phyloP scores from a whole-genome alignment of 768 basidiomycete genomes.

The Boletus subparvulus region DNA sequence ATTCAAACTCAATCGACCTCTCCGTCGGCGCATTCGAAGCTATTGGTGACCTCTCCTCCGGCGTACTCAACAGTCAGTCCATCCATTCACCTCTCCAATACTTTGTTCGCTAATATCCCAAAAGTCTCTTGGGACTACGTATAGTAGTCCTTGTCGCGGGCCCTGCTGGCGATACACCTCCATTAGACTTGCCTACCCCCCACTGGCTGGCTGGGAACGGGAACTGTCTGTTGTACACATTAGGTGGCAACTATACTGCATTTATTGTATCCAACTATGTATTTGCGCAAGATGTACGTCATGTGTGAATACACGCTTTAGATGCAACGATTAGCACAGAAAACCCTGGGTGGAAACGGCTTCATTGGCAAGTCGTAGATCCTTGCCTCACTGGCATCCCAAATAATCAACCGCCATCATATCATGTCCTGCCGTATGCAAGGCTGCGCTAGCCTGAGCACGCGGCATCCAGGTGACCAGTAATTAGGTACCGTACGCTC shows the following conservation, averaged over 20 bases:
- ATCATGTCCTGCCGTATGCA: conserved; percentile 90
- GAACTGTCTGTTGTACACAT: neutral
- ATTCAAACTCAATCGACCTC: conserved; percentile 68
- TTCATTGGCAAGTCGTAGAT: conserved; percentile 71
- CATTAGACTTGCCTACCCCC: conserved; percentile 3
- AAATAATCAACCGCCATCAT: conserved; percentile 1
- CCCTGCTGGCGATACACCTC: conserved; percentile 42
- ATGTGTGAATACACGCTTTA: neutral
- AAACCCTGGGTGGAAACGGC: conserved; percentile 94
- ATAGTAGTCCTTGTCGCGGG: conserved; percentile 21
- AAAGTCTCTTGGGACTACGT: conserved; percentile 33
- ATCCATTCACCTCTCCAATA: neutral
- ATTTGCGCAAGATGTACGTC: neutral
- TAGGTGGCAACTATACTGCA: neutral
- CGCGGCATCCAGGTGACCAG: conserved; percentile 86
- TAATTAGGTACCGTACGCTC: conserved; percentile 67
- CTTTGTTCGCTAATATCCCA: neutral
- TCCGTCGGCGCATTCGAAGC: conserved; percentile 64
- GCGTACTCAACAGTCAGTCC: conserved; percentile 57
- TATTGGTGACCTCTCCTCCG: conserved; percentile 45
- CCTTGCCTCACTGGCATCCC: neutral
- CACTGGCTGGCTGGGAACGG: neutral
- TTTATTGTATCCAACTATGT: neutral
- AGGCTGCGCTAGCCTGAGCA: conserved; percentile 67
- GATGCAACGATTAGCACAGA: conserved; percentile 41